Evolutionary conservation across 257 asterid genomes (phyloP).

Genomic region (Handroanthus guayacan): DNA sequence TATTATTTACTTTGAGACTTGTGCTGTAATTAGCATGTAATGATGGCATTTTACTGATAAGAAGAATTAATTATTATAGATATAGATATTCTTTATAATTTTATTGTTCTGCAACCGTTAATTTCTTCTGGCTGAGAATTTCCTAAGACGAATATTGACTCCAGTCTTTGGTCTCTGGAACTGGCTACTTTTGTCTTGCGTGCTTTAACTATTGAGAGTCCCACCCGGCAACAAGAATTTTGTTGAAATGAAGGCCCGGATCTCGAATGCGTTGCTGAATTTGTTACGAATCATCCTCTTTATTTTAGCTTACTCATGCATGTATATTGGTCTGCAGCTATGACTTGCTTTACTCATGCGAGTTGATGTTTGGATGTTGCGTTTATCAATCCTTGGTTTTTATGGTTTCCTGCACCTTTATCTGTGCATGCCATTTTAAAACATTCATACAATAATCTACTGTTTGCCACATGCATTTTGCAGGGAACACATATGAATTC

Average conservation of each 20-base stretch:
- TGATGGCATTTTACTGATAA: too few species aligned
- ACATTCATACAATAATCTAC: neutral
- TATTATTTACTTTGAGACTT: neutral
- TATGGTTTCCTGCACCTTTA: neutral
- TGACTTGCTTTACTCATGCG: neutral
- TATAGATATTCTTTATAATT: too few species aligned
- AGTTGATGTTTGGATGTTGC: neutral
- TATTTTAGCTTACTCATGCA: slow-evolving; percentile 1
- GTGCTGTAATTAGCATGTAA: too few species aligned
- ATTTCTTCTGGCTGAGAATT: slow-evolving; percentile 14
- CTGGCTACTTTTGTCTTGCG: neutral
- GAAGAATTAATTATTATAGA: too few species aligned
- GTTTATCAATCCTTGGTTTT: neutral
- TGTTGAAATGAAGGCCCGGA: neutral
- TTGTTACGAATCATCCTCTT: neutral
- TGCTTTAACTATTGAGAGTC: neutral
- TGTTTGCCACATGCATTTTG: slow-evolving; percentile 27
- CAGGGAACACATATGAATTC: slow-evolving; percentile 43
- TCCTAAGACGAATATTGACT: too few species aligned
- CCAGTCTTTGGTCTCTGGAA: neutral
- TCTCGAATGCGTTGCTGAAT: neutral
- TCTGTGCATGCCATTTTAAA: neutral
- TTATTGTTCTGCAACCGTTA: neutral
- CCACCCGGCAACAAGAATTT: neutral
- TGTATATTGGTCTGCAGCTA: neutral